These are phyloP conservation scores for Anethum foeniculum DNA, from an alignment of 140 eudicot genomes.

Conservation along the genomic window DNA sequence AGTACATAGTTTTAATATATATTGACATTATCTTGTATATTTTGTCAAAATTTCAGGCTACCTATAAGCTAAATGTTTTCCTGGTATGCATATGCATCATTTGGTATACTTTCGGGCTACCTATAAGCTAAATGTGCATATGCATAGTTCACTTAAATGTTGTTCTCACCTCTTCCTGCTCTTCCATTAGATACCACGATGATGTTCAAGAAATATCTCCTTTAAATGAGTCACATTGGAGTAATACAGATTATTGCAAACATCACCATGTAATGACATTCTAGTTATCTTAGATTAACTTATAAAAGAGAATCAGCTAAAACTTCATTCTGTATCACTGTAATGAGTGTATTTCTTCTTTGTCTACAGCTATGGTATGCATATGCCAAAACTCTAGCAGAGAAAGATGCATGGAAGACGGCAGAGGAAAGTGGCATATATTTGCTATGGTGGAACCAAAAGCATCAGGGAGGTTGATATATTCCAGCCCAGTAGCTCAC, in stretches of 20 bases:
- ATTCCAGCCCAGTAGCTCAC: constrained; percentile 80
- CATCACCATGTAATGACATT: constrained; percentile 41
- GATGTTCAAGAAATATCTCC: constrained; percentile 56
- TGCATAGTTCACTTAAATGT: no score
- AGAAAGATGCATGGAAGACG: constrained; percentile 76
- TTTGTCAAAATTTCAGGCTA: constrained; percentile 39
- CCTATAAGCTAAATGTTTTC: no score
- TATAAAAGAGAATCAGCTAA: neutral
- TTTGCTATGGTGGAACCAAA: constrained; percentile 75
- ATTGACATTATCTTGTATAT: neutral
- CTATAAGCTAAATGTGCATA: no score
- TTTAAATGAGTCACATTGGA: constrained; percentile 91
- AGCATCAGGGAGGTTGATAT: constrained; percentile 78
- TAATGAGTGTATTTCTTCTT: neutral
- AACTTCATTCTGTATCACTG: neutral
- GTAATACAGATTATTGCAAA: constrained; percentile 68
- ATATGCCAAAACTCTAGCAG: constrained; percentile 76
- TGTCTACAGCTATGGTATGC: constrained; percentile 83
- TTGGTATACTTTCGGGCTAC: no score
- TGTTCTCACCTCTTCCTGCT: constrained; percentile 88
- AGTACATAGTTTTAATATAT: neutral
- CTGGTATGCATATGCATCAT: no score
- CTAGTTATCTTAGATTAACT: neutral
- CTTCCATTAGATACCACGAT: constrained; percentile 65
- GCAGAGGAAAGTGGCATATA: constrained; percentile 66